phyloP scores from a whole-genome alignment of 1,139 yeast species.

The Scheffersomyces illinoinensis region DNA sequence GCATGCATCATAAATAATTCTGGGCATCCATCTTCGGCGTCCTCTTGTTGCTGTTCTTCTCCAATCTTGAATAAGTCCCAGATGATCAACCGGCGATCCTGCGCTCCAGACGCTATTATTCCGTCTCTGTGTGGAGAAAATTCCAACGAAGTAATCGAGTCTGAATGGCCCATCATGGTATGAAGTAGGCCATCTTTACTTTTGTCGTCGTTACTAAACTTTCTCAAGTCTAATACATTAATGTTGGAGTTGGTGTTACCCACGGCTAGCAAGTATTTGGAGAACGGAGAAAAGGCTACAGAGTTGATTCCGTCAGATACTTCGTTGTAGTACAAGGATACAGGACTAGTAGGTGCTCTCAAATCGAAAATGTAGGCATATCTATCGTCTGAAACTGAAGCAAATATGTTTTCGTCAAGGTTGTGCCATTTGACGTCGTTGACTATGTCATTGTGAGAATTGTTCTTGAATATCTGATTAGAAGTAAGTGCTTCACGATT shows the following conservation, averaged over 20 bases:
- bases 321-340: conserved; percentile 28
- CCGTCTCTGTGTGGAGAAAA: conserved; percentile 75
- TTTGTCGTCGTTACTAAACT: conserved; percentile 28
- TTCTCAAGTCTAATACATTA: conserved; percentile 60
- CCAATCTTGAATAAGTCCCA: conserved; percentile 79
- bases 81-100: conserved; percentile 67
- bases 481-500: conserved; percentile 11
- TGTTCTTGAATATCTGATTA: conserved; percentile 21
- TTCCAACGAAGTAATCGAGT: conserved; percentile 64
- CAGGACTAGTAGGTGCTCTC: conserved; percentile 28
- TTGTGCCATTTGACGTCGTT: conserved; percentile 76
- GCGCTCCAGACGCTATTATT: conserved; percentile 69
- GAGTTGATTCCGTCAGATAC: conserved; percentile 56
- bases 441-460: conserved; percentile 57
- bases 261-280: conserved; percentile 58
- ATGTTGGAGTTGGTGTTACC: conserved; percentile 73
- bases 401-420: conserved; percentile 52
- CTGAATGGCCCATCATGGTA: conserved; percentile 77
- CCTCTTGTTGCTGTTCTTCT: conserved; percentile 78
- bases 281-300: conserved; percentile 63
- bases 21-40: conserved; percentile 79
- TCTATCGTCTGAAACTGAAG: conserved; percentile 71
- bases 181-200: conserved; percentile 44
- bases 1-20: conserved; percentile 86
- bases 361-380: conserved; percentile 44